Conservation (phyloP, 176 grass and related monocot genomes). For the Lolium rigidum region DNA sequence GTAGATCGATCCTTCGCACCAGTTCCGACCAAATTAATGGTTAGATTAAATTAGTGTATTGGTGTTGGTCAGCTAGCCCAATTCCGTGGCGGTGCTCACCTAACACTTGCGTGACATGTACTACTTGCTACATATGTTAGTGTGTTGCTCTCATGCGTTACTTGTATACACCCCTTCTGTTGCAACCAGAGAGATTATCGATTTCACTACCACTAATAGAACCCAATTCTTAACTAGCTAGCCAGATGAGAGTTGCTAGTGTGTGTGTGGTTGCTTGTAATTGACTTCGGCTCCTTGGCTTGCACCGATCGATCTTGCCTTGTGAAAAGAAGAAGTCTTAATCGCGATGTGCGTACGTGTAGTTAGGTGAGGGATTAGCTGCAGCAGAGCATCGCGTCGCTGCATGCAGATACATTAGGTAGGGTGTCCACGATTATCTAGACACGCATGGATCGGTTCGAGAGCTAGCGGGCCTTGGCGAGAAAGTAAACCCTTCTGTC, state of each 20-base stretch:
- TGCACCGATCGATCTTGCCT: not conserved
- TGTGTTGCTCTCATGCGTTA: not conserved
- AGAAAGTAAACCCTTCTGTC: not conserved
- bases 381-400: not conserved
- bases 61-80: conserved; percentile 4
- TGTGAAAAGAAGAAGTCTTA: not conserved
- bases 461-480: not conserved
- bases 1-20: not conserved
- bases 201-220: not conserved
- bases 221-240: not conserved
- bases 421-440: not conserved
- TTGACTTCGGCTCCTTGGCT: not conserved
- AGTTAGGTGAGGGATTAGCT: not conserved
- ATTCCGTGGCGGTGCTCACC: conserved; percentile 27
- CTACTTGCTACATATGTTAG: not conserved
- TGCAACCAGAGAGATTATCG: conserved; percentile 46
- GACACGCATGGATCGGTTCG: not conserved
- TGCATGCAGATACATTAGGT: not conserved
- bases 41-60: conserved; percentile 34
- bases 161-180: conserved; percentile 8
- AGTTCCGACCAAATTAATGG: conserved; percentile 6
- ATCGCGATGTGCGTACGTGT: not conserved
- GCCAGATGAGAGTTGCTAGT: not conserved
- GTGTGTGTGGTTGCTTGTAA: conserved; percentile 28
- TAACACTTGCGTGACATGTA: not conserved